Evolutionary conservation across 331 rosid genomes (phyloP).

Genomic region (Acacia pycnantha): DNA sequence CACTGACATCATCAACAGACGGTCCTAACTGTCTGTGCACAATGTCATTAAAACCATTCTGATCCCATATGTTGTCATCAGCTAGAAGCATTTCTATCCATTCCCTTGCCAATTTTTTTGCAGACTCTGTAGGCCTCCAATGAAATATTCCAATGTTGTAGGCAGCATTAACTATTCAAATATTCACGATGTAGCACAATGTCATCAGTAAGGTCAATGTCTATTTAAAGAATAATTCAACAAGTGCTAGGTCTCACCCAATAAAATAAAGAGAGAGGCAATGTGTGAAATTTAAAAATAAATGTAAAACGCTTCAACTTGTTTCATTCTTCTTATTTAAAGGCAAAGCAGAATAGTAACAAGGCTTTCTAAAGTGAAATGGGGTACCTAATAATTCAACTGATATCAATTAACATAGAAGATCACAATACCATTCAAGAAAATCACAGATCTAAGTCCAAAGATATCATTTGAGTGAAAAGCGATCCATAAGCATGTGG

Average conservation of each 20-base stretch:
- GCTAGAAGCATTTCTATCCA: slow-evolving; percentile 86
- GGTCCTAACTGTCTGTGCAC: slow-evolving; percentile 77
- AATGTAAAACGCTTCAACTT: background rate
- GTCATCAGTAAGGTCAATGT: slow-evolving; percentile 21
- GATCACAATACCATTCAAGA: slow-evolving; percentile 15
- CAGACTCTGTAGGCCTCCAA: slow-evolving; percentile 87
- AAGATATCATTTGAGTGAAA: slow-evolving; percentile 11
- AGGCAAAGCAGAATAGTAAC: background rate
- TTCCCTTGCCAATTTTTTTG: slow-evolving; percentile 77
- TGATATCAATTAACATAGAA: slow-evolving; percentile 7
- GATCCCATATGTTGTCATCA: slow-evolving; percentile 95
- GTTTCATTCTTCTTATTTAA: background rate
- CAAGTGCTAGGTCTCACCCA: background rate
- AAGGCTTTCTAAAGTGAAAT: background rate
- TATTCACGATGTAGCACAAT: slow-evolving; percentile 32
- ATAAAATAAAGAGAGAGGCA: background rate
- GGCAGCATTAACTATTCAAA: slow-evolving; percentile 74
- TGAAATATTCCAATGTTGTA: slow-evolving; percentile 95
- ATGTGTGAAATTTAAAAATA: background rate
- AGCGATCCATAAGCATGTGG: slow-evolving; percentile 1
- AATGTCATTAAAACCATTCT: slow-evolving; percentile 83
- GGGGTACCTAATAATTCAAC: background rate
- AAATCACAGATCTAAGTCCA: slow-evolving; percentile 13
- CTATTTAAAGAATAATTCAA: slow-evolving; percentile 15
- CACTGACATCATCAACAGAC: slow-evolving; percentile 68